These are phyloP conservation scores for Penicillium concentricum DNA, from an alignment of 2,329 filamentous ascomycete genomes.

Conservation along the genomic window DNA sequence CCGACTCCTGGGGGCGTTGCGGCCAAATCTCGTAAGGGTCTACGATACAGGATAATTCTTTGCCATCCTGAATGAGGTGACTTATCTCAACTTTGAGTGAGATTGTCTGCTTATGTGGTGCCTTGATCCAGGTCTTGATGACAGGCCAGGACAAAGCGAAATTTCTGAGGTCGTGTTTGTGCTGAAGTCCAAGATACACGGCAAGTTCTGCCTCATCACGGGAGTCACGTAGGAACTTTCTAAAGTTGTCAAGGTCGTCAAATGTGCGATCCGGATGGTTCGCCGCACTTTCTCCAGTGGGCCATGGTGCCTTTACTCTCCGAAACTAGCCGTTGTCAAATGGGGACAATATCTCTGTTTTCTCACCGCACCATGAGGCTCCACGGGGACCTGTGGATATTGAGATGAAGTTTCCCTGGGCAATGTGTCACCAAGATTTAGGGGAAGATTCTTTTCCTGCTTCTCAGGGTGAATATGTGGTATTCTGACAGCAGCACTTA, in stretches of 20 bases:
- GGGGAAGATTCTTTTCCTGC: not conserved
- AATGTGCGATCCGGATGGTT: not conserved
- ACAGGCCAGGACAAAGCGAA: constrained; percentile 1
- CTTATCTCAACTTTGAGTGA: not conserved
- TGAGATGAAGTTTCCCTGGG: not conserved
- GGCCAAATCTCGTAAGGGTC: not conserved
- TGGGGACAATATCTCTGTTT: not conserved
- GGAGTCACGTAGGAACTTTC: not conserved
- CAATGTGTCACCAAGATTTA: too few relatives aligned
- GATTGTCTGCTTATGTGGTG: not conserved
- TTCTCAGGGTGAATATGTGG: not conserved
- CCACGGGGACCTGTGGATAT: not conserved
- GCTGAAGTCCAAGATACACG: not conserved
- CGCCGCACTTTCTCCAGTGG: not conserved
- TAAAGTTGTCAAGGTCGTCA: not conserved
- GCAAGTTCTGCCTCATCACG: not conserved
- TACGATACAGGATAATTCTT: not conserved
- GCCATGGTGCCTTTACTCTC: not conserved
- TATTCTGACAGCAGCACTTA: not conserved
- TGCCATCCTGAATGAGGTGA: not conserved
- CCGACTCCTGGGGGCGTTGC: not conserved
- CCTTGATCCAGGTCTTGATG: not conserved
- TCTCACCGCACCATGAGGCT: not conserved
- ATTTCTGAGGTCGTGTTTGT: not conserved
- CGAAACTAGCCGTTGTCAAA: not conserved